phyloP scores from a whole-genome alignment of 305 asterid species.

The Fraxinus albicans region DNA sequence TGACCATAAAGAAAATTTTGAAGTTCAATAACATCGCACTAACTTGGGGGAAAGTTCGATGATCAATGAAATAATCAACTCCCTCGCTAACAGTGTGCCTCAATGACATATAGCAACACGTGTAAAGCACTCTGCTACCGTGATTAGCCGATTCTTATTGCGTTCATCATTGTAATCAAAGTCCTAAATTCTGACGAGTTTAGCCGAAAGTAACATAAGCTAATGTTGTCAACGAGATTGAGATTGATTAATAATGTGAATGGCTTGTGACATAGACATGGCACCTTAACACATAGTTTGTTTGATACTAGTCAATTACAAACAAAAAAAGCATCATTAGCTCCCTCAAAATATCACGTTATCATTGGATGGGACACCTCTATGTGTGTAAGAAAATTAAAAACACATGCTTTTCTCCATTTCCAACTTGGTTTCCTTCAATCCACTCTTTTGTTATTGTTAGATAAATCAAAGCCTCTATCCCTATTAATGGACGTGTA shows the following conservation, averaged over 20 bases:
- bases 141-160: background rate
- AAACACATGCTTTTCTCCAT: slow-evolving; percentile 10
- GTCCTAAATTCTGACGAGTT: background rate
- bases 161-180: background rate
- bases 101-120: background rate
- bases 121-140: background rate
- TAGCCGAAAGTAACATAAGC: background rate
- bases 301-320: background rate
- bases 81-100: background rate
- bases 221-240: background rate
- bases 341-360: background rate
- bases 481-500: slow-evolving; percentile 16
- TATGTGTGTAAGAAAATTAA: slow-evolving; percentile 1
- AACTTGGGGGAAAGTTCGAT: background rate
- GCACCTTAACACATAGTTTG: background rate
- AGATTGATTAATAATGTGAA: background rate
- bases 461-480: background rate
- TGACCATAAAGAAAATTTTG: background rate
- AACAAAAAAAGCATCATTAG: background rate
- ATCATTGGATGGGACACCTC: slow-evolving; percentile 1
- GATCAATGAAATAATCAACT: background rate
- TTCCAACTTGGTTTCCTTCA: slow-evolving; percentile 1
- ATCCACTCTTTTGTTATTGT: slow-evolving; percentile 2
- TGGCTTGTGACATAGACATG: background rate
- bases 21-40: background rate